A percentile compares a stretch with the other conserved stretches of the same genome.
Conservation (phyloP, 2,329 filamentous ascomycete species). For the Diaporthe sp. region DNA sequence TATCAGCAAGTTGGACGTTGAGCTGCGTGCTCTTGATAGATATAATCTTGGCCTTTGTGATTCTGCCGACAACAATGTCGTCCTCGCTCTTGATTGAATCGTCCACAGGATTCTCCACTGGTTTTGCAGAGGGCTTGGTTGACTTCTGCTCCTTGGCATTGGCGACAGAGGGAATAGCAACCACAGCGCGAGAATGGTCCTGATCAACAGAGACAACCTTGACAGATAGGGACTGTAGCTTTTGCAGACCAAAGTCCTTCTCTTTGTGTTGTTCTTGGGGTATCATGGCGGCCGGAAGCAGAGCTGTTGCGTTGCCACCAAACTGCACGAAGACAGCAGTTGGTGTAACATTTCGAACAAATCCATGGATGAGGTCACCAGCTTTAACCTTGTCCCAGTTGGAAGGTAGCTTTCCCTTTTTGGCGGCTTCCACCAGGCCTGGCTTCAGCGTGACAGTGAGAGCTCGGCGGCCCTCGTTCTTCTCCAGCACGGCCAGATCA, state of each 20-base stretch:
- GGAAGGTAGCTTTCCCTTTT: slow-evolving; percentile 78
- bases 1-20: slow-evolving; percentile 89
- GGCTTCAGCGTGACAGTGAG: slow-evolving; percentile 87
- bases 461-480: slow-evolving; percentile 81
- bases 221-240: slow-evolving; percentile 80
- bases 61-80: slow-evolving; percentile 79
- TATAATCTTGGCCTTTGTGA: slow-evolving; percentile 82
- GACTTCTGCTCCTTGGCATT: slow-evolving; percentile 56
- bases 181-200: slow-evolving; percentile 76
- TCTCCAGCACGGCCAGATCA: slow-evolving; percentile 88
- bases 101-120: slow-evolving; percentile 69
- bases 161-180: slow-evolving; percentile 62
- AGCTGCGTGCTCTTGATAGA: slow-evolving; percentile 92
- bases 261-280: slow-evolving; percentile 75
- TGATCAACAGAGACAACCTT: slow-evolving; percentile 80
- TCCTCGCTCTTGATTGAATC: slow-evolving; percentile 72
- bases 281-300: slow-evolving; percentile 85
- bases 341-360: slow-evolving; percentile 85
- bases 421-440: slow-evolving; percentile 81
- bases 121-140: slow-evolving; percentile 49
- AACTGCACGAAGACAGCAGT: slow-evolving; percentile 93
- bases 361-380: slow-evolving; percentile 79
- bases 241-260: slow-evolving; percentile 83
- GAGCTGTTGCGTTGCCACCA: slow-evolving; percentile 78
- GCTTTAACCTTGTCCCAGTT: slow-evolving; percentile 79